Evolutionary conservation across 768 basidiomycete species (phyloP), one percentile per base, ranked within the genome.

Genomic region (Suillus variegatus): DNA sequence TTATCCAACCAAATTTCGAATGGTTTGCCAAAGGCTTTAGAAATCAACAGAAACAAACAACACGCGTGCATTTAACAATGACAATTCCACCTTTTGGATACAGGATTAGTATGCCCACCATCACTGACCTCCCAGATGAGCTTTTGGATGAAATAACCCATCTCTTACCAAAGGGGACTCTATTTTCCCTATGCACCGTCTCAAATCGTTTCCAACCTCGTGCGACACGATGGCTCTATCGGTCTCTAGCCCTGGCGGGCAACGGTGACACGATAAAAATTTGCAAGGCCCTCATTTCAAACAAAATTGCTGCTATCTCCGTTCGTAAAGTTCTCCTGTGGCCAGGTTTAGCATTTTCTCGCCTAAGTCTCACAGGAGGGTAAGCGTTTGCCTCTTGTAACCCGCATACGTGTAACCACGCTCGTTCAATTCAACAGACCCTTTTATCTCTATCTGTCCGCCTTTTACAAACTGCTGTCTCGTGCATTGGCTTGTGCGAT

Each of bases 41-140:
- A 35, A 35, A 10, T 57, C 54, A 62, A 62, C 32, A 62, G 25
- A 28, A 40, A 58, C 61, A 62, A 62, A 60, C 55, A 62, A 58
- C 41, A 13, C 60, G 6, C n/a, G 32, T 32, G 32, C 32, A 32
- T 32, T 32, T 32, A 32, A 32, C 32, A 32, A 32, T 32, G 32
- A 2, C 16, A 6, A 14, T 20, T 22, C 20, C 13, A 16, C 62
- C 7, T 35, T 47, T 41, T 25, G 20, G 25, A 35, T 12, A 28
- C 51, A 18, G 4, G 40, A 38, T 38, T 14, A n/a, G n/a, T n/a
- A 61, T 57, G 56, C 62, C 36, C 16, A 56, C 47, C n/a, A 44
- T 65, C 46, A 32, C 44, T 36, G 63, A 65, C 44, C 63, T 65
- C 16, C 64, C 64, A 18, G 46, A 38, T 8, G 64, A 65, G 62